A percentile compares a stretch with the other conserved stretches of the same genome.
Conservation (phyloP, 1,139 yeast species). For the Magnusiomyces suaveolens region DNA sequence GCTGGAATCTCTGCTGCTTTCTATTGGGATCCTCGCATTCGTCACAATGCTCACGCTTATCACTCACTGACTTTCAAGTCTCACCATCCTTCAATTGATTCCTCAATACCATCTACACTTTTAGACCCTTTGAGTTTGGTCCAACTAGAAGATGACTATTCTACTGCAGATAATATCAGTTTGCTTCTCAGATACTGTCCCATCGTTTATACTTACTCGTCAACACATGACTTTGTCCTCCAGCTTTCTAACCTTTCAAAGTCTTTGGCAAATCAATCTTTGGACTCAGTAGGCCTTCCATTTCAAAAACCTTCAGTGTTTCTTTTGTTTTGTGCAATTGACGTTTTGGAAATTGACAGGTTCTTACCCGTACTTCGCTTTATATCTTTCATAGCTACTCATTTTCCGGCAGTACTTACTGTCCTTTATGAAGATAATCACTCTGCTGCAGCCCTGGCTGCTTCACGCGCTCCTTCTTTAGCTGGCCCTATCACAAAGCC, state of each 20-base stretch:
- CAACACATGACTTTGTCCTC: not conserved
- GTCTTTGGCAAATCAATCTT: not conserved
- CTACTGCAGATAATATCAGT: not conserved
- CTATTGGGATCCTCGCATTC: conserved; percentile 12
- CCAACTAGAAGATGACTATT: not conserved
- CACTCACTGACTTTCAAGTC: not conserved
- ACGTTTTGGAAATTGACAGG: not conserved
- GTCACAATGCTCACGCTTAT: conserved; percentile 6
- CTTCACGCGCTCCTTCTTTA: conserved; percentile 4
- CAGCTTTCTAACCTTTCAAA: not conserved
- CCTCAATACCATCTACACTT: not conserved
- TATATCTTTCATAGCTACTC: conserved; percentile 9
- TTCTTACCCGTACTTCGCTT: conserved; percentile 12
- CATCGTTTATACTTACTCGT: not conserved
- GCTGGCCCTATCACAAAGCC: not conserved
- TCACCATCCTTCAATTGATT: not conserved
- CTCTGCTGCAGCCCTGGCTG: conserved; percentile 6
- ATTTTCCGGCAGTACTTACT: conserved; percentile 8
- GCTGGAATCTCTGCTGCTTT: conserved; percentile 8
- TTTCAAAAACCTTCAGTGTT: not conserved
- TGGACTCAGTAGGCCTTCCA: not conserved
- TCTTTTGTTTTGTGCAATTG: not conserved
- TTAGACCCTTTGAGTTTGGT: no score
- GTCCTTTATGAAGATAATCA: conserved; percentile 5
- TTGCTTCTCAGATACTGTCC: not conserved